phyloP scores from a whole-genome alignment of 164 flowering plant genomes.

The Chloranthus sessilifolius region DNA sequence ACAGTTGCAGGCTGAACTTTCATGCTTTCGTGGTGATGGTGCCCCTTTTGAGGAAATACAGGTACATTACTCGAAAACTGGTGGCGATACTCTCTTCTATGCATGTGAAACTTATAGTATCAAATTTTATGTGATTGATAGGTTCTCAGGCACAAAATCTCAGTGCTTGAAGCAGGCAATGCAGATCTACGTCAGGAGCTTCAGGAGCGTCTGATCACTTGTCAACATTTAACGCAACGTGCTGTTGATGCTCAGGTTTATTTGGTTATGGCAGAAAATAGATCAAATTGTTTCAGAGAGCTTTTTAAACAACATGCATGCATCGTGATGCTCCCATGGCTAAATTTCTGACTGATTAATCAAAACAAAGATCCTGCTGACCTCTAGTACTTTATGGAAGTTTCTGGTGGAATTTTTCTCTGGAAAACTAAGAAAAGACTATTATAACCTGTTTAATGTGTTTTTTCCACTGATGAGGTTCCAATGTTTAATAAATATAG shows the following conservation, averaged over 20 bases:
- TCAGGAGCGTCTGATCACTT: conserved; percentile 40
- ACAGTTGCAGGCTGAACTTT: conserved; percentile 83
- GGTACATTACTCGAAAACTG: conserved; percentile 29
- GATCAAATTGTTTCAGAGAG: too few species aligned
- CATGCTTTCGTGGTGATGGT: conserved; percentile 68
- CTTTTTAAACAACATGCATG: too few species aligned
- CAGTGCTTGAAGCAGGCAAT: conserved; percentile 85
- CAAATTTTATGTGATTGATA: conserved; percentile 14
- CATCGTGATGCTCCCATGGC: too few species aligned
- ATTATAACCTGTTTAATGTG: too few species aligned
- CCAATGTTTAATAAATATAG: too few species aligned
- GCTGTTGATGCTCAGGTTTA: conserved; percentile 88
- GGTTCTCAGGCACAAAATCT: conserved; percentile 75
- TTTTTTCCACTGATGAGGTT: too few species aligned
- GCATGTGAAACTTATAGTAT: background rate
- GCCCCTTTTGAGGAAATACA: conserved; percentile 85
- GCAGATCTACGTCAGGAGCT: conserved; percentile 66
- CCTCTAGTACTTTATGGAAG: too few species aligned
- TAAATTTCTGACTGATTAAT: too few species aligned
- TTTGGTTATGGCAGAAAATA: too few species aligned
- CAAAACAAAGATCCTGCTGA: too few species aligned
- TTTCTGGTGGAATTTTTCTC: too few species aligned
- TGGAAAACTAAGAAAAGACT: too few species aligned
- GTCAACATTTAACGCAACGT: conserved; percentile 60
- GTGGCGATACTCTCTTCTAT: background rate